A percentile compares a stretch with the other conserved stretches of the same genome.
phyloP scores from a whole-genome alignment of 78 protist species.

The Dictyostelium purpureum region DNA sequence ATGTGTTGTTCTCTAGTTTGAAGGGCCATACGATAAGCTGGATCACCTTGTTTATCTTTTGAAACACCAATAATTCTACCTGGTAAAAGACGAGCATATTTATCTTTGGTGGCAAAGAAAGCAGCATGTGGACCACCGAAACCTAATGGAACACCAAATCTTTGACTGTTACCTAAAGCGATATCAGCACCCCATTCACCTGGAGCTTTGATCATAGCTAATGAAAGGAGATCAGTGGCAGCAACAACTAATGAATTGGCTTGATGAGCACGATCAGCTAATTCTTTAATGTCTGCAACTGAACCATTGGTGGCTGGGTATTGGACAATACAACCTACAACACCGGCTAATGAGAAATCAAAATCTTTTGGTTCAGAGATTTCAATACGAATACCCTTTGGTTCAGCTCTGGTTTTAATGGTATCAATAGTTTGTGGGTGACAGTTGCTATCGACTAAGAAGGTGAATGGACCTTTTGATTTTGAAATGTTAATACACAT shows the following conservation, averaged over 20 bases:
- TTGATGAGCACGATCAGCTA: constrained; percentile 74
- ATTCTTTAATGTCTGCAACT: constrained; percentile 60
- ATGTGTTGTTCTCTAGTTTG: constrained; percentile 99
- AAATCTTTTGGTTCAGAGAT: constrained; percentile 59
- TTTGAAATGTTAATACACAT: constrained; percentile 82
- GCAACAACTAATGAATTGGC: constrained; percentile 62
- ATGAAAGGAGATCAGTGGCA: constrained; percentile 95
- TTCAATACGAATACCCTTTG: constrained; percentile 83
- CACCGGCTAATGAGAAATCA: constrained; percentile 22
- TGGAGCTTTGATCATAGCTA: constrained; percentile 86
- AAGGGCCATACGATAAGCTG: constrained; percentile 96
- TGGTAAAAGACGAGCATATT: constrained; percentile 92
- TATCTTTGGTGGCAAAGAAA: constrained; percentile 91
- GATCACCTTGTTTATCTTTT: constrained; percentile 86
- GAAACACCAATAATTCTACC: constrained; percentile 98
- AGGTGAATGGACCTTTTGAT: constrained; percentile 38
- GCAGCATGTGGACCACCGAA: constrained; percentile 99
- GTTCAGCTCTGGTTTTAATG: constrained; percentile 90
- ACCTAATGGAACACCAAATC: constrained; percentile 99
- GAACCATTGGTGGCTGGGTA: constrained; percentile 94
- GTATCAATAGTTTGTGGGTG: constrained; percentile 95
- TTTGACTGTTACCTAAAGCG: constrained; percentile 94
- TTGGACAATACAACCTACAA: constrained; percentile 90
- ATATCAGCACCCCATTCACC: constrained; percentile 95
- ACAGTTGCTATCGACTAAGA: constrained; percentile 79